Evolutionary conservation across 768 basidiomycete species (phyloP).

Genomic region (Rhodotorula babjevae): DNA sequence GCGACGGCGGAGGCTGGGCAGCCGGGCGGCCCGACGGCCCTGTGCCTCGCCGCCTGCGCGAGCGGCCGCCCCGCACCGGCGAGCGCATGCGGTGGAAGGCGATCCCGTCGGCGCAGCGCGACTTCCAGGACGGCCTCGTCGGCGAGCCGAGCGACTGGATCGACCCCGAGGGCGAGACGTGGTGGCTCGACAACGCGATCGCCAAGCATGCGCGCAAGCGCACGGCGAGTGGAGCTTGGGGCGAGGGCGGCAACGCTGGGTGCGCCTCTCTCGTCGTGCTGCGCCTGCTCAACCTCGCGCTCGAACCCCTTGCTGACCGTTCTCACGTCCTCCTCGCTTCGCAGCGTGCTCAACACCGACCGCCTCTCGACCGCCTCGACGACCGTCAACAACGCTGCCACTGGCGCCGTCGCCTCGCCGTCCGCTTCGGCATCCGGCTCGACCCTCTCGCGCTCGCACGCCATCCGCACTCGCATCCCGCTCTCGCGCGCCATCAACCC

Average conservation of each 20-base stretch:
- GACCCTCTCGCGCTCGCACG: constrained; percentile 7
- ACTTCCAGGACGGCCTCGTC: constrained; percentile 12
- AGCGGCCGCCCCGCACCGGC: neutral
- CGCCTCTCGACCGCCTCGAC: constrained; percentile 1
- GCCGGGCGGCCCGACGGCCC: neutral
- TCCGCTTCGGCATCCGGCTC: neutral
- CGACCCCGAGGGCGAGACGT: constrained; percentile 16
- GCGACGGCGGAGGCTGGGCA: neutral
- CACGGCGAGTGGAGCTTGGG: neutral
- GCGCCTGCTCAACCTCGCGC: too few relatives aligned
- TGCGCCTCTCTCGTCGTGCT: too few relatives aligned
- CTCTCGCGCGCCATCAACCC: neutral
- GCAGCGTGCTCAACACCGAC: neutral
- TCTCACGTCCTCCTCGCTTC: neutral
- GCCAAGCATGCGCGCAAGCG: constrained; percentile 1
- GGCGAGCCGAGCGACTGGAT: constrained; percentile 21
- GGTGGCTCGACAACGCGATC: constrained; percentile 29
- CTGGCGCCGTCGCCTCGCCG: neutral
- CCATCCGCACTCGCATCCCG: constrained; percentile 13
- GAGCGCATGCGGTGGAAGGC: constrained; percentile 26
- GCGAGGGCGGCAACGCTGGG: neutral
- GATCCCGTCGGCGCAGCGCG: constrained; percentile 16
- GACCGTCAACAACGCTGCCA: neutral
- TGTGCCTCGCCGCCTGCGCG: neutral
- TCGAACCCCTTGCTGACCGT: neutral